phyloP scores from a whole-genome alignment of 2,329 filamentous ascomycete genomes.

The Ophiostoma sp. region DNA sequence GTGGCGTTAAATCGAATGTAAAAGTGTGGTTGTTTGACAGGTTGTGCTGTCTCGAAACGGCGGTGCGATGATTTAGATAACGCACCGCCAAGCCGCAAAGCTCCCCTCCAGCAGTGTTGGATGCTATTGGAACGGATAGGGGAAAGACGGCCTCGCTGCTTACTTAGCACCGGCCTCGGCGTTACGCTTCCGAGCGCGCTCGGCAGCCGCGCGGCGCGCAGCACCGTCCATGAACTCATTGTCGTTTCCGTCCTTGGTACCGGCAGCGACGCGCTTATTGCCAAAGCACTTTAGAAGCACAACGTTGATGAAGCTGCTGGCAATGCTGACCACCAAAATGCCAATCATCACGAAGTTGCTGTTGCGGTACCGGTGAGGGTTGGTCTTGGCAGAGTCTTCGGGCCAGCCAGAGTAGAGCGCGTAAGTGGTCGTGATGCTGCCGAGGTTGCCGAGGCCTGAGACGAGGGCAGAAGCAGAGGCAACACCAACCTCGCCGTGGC shows the following conservation, averaged over 20 bases:
- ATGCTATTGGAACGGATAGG: not conserved
- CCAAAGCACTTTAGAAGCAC: constrained; percentile 56
- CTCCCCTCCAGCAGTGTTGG: not conserved
- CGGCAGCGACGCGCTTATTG: constrained; percentile 45
- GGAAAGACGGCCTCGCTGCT: constrained; percentile 21
- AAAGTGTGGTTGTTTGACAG: constrained; percentile 10
- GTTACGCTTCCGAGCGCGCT: constrained; percentile 49
- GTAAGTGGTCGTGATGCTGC: constrained; percentile 81
- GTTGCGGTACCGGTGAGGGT: constrained; percentile 66
- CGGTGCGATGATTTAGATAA: not conserved
- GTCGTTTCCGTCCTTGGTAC: constrained; percentile 38
- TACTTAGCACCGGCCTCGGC: constrained; percentile 32
- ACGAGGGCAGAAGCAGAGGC: constrained; percentile 81
- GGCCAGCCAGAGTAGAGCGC: constrained; percentile 85
- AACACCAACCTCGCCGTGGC: constrained; percentile 86
- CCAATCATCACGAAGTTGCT: constrained; percentile 87
- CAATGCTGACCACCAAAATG: constrained; percentile 72
- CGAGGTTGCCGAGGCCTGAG: constrained; percentile 79
- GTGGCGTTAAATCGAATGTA: constrained; percentile 12
- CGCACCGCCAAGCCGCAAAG: not conserved
- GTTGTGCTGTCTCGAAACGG: constrained; percentile 17
- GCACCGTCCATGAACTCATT: constrained; percentile 53
- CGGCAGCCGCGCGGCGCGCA: constrained; percentile 50
- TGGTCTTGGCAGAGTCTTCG: constrained; percentile 58
- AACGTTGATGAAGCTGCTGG: constrained; percentile 65